Conservation (phyloP, 2,329 filamentous ascomycete genomes). For the Alternaria sp. region DNA sequence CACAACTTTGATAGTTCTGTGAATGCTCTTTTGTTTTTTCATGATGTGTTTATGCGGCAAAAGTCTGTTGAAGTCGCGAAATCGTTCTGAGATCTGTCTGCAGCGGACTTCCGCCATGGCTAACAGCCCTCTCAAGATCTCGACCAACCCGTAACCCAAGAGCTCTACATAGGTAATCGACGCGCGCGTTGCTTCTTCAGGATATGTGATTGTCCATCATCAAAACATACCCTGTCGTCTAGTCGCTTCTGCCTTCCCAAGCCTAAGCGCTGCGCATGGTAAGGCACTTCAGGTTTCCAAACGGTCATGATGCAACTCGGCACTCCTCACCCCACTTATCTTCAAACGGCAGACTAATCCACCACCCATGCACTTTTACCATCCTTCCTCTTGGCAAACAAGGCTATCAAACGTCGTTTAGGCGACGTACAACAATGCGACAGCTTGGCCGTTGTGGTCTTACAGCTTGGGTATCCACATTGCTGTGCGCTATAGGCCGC, state of each 20-base stretch:
- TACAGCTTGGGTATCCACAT: constrained; percentile 22
- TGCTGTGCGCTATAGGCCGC: constrained; percentile 24
- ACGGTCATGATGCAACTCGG: constrained; percentile 35
- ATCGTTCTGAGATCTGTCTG: neutral
- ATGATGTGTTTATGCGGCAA: neutral
- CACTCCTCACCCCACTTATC: constrained; percentile 32
- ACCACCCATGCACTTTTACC: constrained; percentile 13
- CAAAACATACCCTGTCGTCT: constrained; percentile 2
- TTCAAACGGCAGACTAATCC: constrained; percentile 37
- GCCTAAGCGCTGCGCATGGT: constrained; percentile 11
- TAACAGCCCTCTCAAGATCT: neutral
- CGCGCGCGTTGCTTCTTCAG: neutral
- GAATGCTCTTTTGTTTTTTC: neutral
- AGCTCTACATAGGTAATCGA: neutral
- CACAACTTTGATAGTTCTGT: neutral
- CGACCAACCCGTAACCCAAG: neutral
- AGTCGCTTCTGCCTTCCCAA: constrained; percentile 7
- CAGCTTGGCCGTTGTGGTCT: constrained; percentile 26
- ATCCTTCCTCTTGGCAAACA: constrained; percentile 18
- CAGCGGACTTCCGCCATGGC: neutral
- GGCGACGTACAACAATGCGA: constrained; percentile 19
- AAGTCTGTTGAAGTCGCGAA: neutral
- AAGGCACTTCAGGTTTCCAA: constrained; percentile 42
- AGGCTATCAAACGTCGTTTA: constrained; percentile 29
- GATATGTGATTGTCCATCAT: neutral